Conservation (phyloP, 2,329 filamentous ascomycete species). For the Aspergillus arachidicola region DNA sequence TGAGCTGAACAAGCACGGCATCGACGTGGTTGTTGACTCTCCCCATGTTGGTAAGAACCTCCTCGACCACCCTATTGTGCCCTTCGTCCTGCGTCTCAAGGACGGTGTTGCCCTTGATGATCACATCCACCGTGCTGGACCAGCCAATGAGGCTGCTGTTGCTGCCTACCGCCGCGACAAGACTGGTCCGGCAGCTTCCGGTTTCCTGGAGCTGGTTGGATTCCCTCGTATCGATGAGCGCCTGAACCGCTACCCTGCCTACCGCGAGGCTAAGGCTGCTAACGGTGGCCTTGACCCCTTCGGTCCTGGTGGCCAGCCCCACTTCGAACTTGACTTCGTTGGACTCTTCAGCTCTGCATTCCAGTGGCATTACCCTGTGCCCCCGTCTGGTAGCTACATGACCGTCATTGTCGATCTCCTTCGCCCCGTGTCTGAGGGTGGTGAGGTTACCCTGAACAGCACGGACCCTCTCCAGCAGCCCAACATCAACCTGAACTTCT, state of each 20-base stretch:
- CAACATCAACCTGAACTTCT: slow-evolving; percentile 49
- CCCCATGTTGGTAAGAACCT: slow-evolving; percentile 36
- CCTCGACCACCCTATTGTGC: slow-evolving; percentile 44
- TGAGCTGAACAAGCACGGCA: slow-evolving; percentile 40
- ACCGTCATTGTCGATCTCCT: slow-evolving; percentile 60
- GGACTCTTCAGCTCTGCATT: slow-evolving; percentile 58
- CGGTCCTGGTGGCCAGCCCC: slow-evolving; percentile 59
- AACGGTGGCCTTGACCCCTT: slow-evolving; percentile 56
- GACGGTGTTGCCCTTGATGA: slow-evolving; percentile 47
- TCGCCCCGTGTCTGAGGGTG: slow-evolving; percentile 48
- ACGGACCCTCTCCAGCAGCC: slow-evolving; percentile 42
- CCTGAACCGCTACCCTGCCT: slow-evolving; percentile 47
- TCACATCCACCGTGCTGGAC: slow-evolving; percentile 41
- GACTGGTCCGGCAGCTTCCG: slow-evolving; percentile 46
- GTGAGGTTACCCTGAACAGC: slow-evolving; percentile 44
- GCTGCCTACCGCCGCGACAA: slow-evolving; percentile 41
- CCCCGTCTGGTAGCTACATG: slow-evolving; percentile 52
- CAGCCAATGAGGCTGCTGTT: slow-evolving; percentile 35
- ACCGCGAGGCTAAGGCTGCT: slow-evolving; percentile 45
- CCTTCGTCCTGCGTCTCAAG: slow-evolving; percentile 47
- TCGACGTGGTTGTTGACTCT: slow-evolving; percentile 35
- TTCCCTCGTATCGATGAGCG: slow-evolving; percentile 39
- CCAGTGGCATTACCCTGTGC: slow-evolving; percentile 52
- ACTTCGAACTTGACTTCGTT: slow-evolving; percentile 66
- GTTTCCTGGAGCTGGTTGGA: slow-evolving; percentile 56